Conservation (phyloP, 805 yeast species). For the Yarrowia divulgata region DNA sequence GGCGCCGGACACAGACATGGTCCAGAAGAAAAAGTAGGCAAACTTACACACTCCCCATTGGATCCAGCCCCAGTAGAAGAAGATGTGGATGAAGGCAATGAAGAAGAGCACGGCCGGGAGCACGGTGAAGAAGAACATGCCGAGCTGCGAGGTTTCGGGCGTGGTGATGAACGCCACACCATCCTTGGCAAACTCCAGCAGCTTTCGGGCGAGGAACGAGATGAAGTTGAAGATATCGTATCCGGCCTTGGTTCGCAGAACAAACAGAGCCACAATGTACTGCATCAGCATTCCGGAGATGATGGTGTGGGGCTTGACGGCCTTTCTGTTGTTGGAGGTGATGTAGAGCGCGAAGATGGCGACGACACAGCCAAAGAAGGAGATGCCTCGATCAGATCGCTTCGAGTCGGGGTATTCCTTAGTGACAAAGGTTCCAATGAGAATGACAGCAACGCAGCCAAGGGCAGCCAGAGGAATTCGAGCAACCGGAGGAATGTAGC, state of each 20-base stretch:
- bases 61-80: conserved; percentile 64
- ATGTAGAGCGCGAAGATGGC: conserved; percentile 55
- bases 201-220: conserved; percentile 62
- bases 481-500: conserved; percentile 54
- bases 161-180: conserved; percentile 68
- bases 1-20: conserved; percentile 65
- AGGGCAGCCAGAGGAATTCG: conserved; percentile 57
- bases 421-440: conserved; percentile 62
- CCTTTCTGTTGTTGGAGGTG: conserved; percentile 57
- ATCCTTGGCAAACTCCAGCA: conserved; percentile 63
- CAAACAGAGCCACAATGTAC: conserved; percentile 65
- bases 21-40: conserved; percentile 66
- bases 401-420: conserved; percentile 57
- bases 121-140: conserved; percentile 64
- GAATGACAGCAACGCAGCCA: conserved; percentile 57
- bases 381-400: conserved; percentile 62
- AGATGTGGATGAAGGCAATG: conserved; percentile 66
- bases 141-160: conserved; percentile 52
- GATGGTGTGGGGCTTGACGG: conserved; percentile 65
- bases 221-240: conserved; percentile 68
- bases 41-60: conserved; percentile 68
- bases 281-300: conserved; percentile 67
- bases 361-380: conserved; percentile 63
- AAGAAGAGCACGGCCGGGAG: conserved; percentile 70
- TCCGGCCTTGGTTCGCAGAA: conserved; percentile 65